Evolutionary conservation across 164 flowering plant species (phyloP).

Genomic region (Pachysandra terminalis): DNA sequence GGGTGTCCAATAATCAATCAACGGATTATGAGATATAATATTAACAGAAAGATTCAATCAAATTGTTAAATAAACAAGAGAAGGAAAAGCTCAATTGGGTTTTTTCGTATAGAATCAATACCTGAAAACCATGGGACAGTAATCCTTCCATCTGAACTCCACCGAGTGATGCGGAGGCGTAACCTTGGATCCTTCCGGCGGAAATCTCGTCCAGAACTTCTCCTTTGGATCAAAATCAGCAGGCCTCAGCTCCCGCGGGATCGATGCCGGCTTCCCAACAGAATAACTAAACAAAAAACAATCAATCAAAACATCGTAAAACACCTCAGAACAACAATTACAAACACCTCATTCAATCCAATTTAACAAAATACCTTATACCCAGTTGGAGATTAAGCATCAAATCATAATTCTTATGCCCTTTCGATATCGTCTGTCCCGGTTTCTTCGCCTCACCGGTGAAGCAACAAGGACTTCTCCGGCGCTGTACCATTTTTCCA

Average conservation of each 20-base stretch:
- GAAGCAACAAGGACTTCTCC: slow-evolving; percentile 54
- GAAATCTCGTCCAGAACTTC: slow-evolving; percentile 78
- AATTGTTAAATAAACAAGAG: not conserved
- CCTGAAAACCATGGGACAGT: slow-evolving; percentile 73
- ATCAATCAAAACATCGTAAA: not conserved
- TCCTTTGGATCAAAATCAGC: slow-evolving; percentile 67
- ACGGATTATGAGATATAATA: not conserved
- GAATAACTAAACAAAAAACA: slow-evolving; percentile 41
- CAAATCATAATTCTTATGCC: slow-evolving; percentile 80
- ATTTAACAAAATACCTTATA: slow-evolving; percentile 48
- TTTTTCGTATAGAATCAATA: slow-evolving; percentile 8
- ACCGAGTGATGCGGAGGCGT: slow-evolving; percentile 67
- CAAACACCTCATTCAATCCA: slow-evolving; percentile 1
- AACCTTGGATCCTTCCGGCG: slow-evolving; percentile 60
- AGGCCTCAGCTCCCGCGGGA: slow-evolving; percentile 35
- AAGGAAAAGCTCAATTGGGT: not conserved
- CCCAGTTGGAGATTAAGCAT: slow-evolving; percentile 87
- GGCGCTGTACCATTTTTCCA: slow-evolving; percentile 32
- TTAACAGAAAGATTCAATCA: not conserved
- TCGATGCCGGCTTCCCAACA: slow-evolving; percentile 56
- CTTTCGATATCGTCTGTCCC: slow-evolving; percentile 64
- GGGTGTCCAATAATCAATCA: slow-evolving; percentile 10
- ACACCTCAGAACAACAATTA: not conserved
- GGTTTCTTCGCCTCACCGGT: slow-evolving; percentile 66
- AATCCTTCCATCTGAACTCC: slow-evolving; percentile 79